These are phyloP conservation scores for Sporisorium graminicola DNA, from an alignment of 1,284 basidiomycete species.

Conservation along the genomic window DNA sequence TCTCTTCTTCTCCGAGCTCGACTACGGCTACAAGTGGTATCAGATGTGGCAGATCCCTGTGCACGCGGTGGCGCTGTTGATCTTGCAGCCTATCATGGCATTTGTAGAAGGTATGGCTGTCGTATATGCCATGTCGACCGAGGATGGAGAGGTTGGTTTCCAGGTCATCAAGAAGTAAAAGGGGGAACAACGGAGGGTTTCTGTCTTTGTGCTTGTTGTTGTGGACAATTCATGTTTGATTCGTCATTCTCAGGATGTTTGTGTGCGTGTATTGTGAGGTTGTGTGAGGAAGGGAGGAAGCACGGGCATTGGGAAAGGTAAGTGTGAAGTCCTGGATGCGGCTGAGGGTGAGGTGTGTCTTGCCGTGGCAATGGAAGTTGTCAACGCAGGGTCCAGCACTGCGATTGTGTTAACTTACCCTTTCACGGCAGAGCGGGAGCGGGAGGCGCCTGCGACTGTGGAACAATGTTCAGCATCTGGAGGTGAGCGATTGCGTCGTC, in stretches of 20 bases:
- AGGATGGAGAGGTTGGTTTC: constrained; percentile 54
- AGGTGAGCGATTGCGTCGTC: too few species aligned
- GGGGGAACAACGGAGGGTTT: not conserved
- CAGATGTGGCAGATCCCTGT: constrained; percentile 67
- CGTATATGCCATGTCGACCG: constrained; percentile 70
- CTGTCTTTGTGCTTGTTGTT: constrained; percentile 1
- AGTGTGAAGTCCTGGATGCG: too few species aligned
- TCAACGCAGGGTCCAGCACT: too few species aligned
- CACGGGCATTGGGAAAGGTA: not conserved
- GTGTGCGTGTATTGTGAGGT: not conserved
- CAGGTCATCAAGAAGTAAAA: constrained; percentile 50
- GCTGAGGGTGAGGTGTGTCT: too few species aligned
- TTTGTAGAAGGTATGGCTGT: constrained; percentile 70
- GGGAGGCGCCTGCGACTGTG: too few species aligned
- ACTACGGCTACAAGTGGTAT: constrained; percentile 64
- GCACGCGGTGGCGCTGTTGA: constrained; percentile 66
- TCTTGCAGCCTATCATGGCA: constrained; percentile 70
- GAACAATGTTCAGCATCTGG: too few species aligned
- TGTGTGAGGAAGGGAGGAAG: not conserved
- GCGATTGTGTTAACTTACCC: too few species aligned
- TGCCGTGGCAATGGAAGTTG: too few species aligned
- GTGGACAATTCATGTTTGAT: constrained; percentile 7
- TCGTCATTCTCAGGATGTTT: not conserved
- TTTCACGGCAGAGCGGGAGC: too few species aligned
- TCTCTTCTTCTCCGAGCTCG: constrained; percentile 67